Percentiles rank a stretch among this genome's conserved stretches.
phyloP scores from a whole-genome alignment of 768 basidiomycete species.

The Bullera alba region DNA sequence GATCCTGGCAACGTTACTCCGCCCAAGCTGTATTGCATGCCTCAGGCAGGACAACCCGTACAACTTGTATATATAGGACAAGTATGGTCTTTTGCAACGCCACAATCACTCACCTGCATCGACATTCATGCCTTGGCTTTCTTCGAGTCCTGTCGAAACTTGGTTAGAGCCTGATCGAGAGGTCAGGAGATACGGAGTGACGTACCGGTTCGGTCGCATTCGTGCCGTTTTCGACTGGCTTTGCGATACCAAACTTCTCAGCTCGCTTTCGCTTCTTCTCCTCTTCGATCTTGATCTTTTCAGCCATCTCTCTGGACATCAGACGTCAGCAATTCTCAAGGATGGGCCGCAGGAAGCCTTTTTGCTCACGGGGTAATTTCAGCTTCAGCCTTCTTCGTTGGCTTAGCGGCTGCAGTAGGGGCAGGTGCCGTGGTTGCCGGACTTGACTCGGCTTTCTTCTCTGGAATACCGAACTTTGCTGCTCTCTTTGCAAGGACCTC shows the following conservation, averaged over 20 bases:
- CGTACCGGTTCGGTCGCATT: slow-evolving; percentile 16
- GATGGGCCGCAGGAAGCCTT: background rate
- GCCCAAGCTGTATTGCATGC: too few species aligned
- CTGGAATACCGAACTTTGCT: slow-evolving; percentile 36
- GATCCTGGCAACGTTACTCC: too few species aligned
- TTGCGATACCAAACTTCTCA: slow-evolving; percentile 37
- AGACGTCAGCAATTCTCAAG: background rate
- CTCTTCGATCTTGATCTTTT: slow-evolving; percentile 36
- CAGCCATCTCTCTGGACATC: slow-evolving; percentile 25
- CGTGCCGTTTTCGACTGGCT: slow-evolving; percentile 5
- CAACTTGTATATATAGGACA: too few species aligned
- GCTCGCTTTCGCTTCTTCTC: slow-evolving; percentile 43
- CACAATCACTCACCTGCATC: too few species aligned
- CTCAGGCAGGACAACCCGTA: too few species aligned
- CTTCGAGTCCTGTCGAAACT: too few species aligned
- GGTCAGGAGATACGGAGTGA: too few species aligned
- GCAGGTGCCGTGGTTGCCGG: background rate
- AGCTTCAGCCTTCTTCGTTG: slow-evolving; percentile 13
- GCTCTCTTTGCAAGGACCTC: slow-evolving; percentile 34
- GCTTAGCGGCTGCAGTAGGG: slow-evolving; percentile 1
- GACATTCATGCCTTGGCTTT: too few species aligned
- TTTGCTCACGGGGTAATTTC: slow-evolving; percentile 28
- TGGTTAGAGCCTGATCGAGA: too few species aligned
- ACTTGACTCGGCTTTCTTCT: slow-evolving; percentile 18
- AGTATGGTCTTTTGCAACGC: too few species aligned